These are phyloP conservation scores for Yamadazyma sp. DNA, from an alignment of 1,139 yeast genomes.

Conservation along the genomic window DNA sequence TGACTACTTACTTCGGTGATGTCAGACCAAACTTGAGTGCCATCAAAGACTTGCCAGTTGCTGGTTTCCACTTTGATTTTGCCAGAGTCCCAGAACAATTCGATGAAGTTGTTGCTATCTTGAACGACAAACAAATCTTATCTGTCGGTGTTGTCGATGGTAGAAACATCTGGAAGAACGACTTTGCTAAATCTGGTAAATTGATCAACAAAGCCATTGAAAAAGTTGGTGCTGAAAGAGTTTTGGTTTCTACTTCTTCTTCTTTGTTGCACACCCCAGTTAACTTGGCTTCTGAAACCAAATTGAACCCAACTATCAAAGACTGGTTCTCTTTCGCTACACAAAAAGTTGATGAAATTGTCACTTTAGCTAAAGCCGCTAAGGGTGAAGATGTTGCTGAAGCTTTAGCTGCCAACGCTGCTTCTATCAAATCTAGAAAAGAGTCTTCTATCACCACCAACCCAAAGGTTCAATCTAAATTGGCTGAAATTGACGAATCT, in stretches of 20 bases:
- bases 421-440: constrained; percentile 81
- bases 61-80: constrained; percentile 96
- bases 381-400: constrained; percentile 71
- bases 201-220: constrained; percentile 79
- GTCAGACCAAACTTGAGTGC: constrained; percentile 94
- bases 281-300: constrained; percentile 87
- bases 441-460: constrained; percentile 89
- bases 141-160: constrained; percentile 98
- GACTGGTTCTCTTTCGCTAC: constrained; percentile 99
- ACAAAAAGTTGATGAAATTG: constrained; percentile 92
- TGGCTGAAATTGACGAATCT: constrained; percentile 75
- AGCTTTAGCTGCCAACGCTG: constrained; percentile 81
- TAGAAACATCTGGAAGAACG: constrained; percentile 99
- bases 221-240: constrained; percentile 86
- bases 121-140: constrained; percentile 65
- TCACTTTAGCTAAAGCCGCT: constrained; percentile 82
- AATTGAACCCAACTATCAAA: constrained; percentile 86
- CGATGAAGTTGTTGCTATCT: constrained; percentile 70
- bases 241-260: constrained; percentile 91
- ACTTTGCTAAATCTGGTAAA: constrained; percentile 81
- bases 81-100: constrained; percentile 97
- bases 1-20: constrained; percentile 97
- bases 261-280: constrained; percentile 98
- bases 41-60: constrained; percentile 84
- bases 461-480: constrained; percentile 85